phyloP scores from a whole-genome alignment of 208 protist species.

The Naegleria gruberi region DNA sequence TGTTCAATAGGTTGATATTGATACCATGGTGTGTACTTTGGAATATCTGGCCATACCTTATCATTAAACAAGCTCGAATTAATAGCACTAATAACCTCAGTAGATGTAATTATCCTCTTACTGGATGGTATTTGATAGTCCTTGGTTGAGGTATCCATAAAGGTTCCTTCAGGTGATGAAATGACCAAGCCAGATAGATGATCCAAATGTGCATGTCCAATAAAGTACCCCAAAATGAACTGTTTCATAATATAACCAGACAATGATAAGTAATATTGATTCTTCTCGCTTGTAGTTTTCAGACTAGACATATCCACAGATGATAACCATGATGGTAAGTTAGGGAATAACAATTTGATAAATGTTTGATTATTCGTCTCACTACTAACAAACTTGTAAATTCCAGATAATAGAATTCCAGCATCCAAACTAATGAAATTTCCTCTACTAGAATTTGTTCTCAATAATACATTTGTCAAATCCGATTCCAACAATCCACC shows the following conservation, averaged over 20 bases:
- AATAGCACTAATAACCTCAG: neutral
- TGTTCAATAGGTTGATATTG: neutral
- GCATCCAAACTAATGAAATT: neutral
- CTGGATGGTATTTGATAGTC: neutral
- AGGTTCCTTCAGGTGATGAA: neutral
- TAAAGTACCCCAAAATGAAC: neutral
- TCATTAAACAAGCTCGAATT: neutral
- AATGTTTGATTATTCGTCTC: neutral
- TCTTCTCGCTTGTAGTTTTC: neutral
- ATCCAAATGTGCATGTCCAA: neutral
- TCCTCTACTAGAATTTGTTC: neutral
- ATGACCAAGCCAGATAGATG: neutral
- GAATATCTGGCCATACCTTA: neutral
- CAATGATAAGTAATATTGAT: neutral
- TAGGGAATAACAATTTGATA: neutral
- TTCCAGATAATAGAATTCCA: neutral
- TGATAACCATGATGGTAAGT: neutral
- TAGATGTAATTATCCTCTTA: neutral
- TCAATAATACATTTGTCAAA: neutral
- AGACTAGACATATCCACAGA: neutral
- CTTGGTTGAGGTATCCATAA: neutral
- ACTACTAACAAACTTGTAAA: neutral
- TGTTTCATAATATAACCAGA: neutral
- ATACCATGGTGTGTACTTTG: neutral
- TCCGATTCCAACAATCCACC: neutral